These are phyloP conservation scores for Camelina neglecta DNA, from an alignment of 345 rosid species.

Conservation along the genomic window DNA sequence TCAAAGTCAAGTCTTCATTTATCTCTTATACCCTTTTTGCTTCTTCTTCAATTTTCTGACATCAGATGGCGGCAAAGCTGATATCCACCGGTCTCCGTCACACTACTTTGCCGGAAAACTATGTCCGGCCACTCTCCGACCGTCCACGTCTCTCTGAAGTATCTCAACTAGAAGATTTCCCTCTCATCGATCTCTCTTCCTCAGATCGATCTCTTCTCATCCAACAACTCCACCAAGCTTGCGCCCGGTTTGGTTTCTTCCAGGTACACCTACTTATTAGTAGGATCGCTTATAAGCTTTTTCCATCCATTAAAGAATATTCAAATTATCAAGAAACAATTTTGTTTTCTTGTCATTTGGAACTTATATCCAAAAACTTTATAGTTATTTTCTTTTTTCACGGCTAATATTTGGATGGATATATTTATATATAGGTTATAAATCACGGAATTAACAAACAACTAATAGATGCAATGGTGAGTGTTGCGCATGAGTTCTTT, in stretches of 20 bases:
- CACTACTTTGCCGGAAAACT: conserved; percentile 64
- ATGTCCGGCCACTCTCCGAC: conserved; percentile 69
- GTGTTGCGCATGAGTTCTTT: conserved; percentile 65
- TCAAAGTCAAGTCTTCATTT: conserved; percentile 21
- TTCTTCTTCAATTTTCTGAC: conserved; percentile 13
- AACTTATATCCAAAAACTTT: neutral
- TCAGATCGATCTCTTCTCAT: conserved; percentile 51
- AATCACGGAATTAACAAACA: conserved; percentile 65
- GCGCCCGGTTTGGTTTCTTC: conserved; percentile 65
- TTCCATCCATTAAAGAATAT: neutral
- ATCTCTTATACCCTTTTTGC: conserved; percentile 24
- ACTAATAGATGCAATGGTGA: conserved; percentile 50
- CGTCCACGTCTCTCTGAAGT: conserved; percentile 74
- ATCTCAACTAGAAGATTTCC: conserved; percentile 55
- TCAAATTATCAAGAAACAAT: neutral
- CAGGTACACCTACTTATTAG: conserved; percentile 51
- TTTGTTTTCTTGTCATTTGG: neutral
- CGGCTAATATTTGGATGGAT: neutral
- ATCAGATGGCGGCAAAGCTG: conserved; percentile 58
- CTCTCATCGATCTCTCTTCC: conserved; percentile 66
- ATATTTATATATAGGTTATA: conserved; percentile 46
- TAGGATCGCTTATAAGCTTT: neutral
- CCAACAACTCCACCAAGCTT: conserved; percentile 58
- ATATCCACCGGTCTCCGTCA: conserved; percentile 62
- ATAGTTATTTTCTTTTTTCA: neutral